Base-by-base conservation (phyloP, 2,329 filamentous ascomycete genomes). In the Clarireedia hainanense region DNA sequence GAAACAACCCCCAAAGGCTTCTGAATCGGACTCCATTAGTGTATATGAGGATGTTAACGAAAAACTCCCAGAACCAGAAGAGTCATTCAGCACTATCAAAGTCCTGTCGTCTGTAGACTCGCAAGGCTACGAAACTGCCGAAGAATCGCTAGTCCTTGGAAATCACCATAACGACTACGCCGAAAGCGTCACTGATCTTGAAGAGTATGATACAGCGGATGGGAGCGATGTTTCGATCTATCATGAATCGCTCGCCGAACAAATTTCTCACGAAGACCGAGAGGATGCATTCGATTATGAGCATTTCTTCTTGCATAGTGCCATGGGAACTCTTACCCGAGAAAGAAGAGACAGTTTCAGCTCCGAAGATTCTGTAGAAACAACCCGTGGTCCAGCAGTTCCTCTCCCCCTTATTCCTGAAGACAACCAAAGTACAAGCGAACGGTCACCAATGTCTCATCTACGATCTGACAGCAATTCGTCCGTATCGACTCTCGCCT, bases 201-300 rank as follows among this genome's bases (percentile, higher is more conserved):
- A 71, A 6, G 71, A 70, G 50, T 70, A 71, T 23, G 84, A 89
- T 12, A 71, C 73, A 36, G 68, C 70, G 45, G 70, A 71, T 20
- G 84, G 89, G 63, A 83, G 84, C 60, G 76, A 81, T 64, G 78
- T 83, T 52, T 80, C 80, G 12, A 74, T 84, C 6, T 85, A 87
- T 64, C 81, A 85, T 63, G 83, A 85, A 63, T 74, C 78, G 0
- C 69, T 77, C 48, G 76, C 81, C 54, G 77, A 81, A 51, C 78
- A 80, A 7, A 73, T 87, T 5, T 89, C 90, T 0, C 92, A 97
- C 66, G 92, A 97, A 72, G 91, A 96, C 69, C 87, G 92, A 20
- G 85, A 91, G 62, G 92, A 97, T 70, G 91, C 91, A 1, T 97
- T 97, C 66, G 92, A 97, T 69, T 97, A 97, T 60, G 89, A 96